phyloP scores from a whole-genome alignment of 257 asterid genomes.

The Ocimum tenuiflorum region DNA sequence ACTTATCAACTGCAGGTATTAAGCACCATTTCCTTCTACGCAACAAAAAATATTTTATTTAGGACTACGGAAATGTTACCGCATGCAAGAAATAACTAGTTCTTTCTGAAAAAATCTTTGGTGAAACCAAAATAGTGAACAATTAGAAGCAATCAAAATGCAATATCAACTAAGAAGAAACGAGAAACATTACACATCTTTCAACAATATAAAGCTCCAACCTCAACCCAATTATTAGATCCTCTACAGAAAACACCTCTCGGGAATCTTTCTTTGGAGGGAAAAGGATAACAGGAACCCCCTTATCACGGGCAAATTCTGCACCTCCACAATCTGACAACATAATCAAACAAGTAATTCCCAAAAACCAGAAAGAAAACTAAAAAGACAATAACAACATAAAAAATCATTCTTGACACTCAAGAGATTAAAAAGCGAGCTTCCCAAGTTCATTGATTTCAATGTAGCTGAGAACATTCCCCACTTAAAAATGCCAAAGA shows the following conservation, averaged over 20 bases:
- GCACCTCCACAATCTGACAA: slow-evolving; percentile 91
- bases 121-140: background rate
- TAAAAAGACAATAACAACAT: background rate
- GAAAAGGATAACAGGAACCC: slow-evolving; percentile 56
- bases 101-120: background rate
- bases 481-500: background rate
- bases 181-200: background rate
- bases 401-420: background rate
- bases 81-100: background rate
- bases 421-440: background rate
- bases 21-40: background rate
- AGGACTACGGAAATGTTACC: background rate
- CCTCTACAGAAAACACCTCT: slow-evolving; percentile 41
- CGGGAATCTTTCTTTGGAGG: slow-evolving; percentile 43
- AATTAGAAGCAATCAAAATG: background rate
- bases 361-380: too few species aligned
- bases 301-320: slow-evolving; percentile 53
- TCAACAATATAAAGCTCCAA: slow-evolving; percentile 11
- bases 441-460: background rate
- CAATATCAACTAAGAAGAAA: background rate
- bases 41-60: background rate
- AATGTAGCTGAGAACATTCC: slow-evolving; percentile 1
- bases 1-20: too few species aligned
- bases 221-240: slow-evolving; percentile 63
- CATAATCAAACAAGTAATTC: background rate